Conservation (phyloP, 148 eudicot species). For the Chenopodium suecicum region DNA sequence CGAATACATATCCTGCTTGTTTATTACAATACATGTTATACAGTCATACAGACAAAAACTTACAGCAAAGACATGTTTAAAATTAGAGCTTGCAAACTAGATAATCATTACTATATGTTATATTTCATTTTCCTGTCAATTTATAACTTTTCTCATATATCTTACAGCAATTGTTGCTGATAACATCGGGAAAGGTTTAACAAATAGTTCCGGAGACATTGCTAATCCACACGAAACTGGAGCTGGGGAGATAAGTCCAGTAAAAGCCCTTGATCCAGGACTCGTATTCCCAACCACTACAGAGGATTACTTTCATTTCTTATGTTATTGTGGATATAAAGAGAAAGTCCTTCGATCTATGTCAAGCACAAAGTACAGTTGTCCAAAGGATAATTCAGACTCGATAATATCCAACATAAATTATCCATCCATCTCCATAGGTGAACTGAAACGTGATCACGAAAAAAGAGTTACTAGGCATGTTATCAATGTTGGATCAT, state of each 20-base stretch:
- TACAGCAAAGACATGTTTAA: too few species aligned
- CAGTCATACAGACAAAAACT: too few species aligned
- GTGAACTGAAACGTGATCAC: slow-evolving; percentile 26
- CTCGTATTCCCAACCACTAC: slow-evolving; percentile 50
- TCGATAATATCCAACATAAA: slow-evolving; percentile 47
- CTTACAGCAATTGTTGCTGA: slow-evolving; percentile 47
- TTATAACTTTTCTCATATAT: background rate
- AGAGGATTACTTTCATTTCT: slow-evolving; percentile 47
- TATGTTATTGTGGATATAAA: slow-evolving; percentile 46
- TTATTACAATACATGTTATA: too few species aligned
- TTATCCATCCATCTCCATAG: slow-evolving; percentile 67
- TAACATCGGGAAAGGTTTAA: slow-evolving; percentile 41
- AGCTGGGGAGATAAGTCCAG: slow-evolving; percentile 54
- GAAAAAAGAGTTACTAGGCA: slow-evolving; percentile 38
- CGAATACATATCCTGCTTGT: background rate
- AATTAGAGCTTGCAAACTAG: background rate
- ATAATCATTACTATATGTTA: background rate
- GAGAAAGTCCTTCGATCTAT: slow-evolving; percentile 39
- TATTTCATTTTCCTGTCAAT: background rate
- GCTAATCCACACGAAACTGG: slow-evolving; percentile 60
- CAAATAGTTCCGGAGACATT: slow-evolving; percentile 33
- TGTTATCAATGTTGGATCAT: slow-evolving; percentile 49
- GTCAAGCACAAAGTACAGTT: slow-evolving; percentile 36
- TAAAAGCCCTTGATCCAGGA: slow-evolving; percentile 68
- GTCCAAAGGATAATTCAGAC: slow-evolving; percentile 41